Base-by-base conservation (phyloP, 2,329 filamentous ascomycete genomes). In the Aspergillus costaricaensis region DNA sequence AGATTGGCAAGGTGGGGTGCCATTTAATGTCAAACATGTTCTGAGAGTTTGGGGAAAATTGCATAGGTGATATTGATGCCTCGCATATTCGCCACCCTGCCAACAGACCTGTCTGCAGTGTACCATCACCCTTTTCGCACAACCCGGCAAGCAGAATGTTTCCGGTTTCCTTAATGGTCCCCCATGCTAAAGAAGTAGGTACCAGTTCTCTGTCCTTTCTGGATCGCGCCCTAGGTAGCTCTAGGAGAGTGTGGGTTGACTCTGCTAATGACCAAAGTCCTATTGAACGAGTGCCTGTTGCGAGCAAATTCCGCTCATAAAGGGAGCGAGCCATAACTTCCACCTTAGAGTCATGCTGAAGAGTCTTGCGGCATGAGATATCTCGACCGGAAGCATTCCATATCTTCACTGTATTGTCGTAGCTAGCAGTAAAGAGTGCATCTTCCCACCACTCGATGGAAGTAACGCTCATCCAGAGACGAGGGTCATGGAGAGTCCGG, bases 21-120 rank as follows among this genome's bases (percentile, higher is more conserved):
- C 85, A 88, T 1, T 82, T 77, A 2, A 84, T 74, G 63, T 88
- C 85, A 65, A 86, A 87, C 0, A 87, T 80, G 60, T 84, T 85
- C 38, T 81, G 81, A 1, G 80, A 80, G 15, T 79, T 77, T 1
- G 80, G 80, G 10, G 73, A 71, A 0, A 86, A 69, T n/a, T 73
- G 65, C 1, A 83, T 63, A 23, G 66, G 61, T 7, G 38, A 64
- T 5, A 76, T 67, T 9, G 71, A 65, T 3, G 76, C 71, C 36
- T 80, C 77, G 14, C 73, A 68, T 3, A 85, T 66, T 61, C 82
- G 79, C 84, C 84, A 88, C 1, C 86, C 64, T 43, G 79, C 81
- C 9, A 86, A 76, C 60, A 86, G 81, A 2, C 86, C 86, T 38
- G 76, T 76, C 5, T 72, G 75, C 17, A 78, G 73, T 2, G 70